Evolutionary conservation across 176 grass and related monocot species (phyloP).

Genomic region (Aechmea fasciata): DNA sequence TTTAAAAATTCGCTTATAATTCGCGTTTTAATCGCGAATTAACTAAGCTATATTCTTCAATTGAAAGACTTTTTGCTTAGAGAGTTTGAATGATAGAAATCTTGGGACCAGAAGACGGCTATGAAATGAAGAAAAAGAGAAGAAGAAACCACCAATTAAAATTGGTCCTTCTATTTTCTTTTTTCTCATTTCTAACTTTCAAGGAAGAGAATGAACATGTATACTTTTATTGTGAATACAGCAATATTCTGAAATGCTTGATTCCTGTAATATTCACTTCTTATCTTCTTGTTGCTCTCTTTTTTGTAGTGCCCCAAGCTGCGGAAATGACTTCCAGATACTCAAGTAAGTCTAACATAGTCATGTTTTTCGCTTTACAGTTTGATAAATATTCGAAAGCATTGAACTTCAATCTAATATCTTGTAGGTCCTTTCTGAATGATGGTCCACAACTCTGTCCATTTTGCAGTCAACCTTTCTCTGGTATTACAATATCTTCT

Average conservation of each 20-base stretch:
- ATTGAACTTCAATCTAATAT: conserved; percentile 17
- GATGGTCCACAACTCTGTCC: conserved; percentile 79
- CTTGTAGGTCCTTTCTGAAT: conserved; percentile 67
- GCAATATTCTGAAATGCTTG: not conserved
- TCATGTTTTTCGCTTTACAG: not conserved
- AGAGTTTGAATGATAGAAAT: too few relatives aligned
- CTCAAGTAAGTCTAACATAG: conserved; percentile 50
- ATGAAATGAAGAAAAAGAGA: too few relatives aligned
- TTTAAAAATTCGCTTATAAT: too few relatives aligned
- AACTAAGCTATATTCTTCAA: not conserved
- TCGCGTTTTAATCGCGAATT: too few relatives aligned
- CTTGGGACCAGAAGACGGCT: too few relatives aligned
- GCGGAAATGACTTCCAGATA: conserved; percentile 78
- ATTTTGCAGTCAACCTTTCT: conserved; percentile 91
- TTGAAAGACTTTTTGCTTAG: not conserved
- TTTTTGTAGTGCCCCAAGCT: conserved; percentile 75
- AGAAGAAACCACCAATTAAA: too few relatives aligned
- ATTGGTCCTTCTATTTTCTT: too few relatives aligned
- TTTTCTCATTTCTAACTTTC: too few relatives aligned
- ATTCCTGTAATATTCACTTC: conserved; percentile 7
- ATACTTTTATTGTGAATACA: not conserved
- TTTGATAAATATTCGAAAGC: not conserved
- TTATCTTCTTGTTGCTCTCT: conserved; percentile 11
- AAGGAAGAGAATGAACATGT: not conserved
- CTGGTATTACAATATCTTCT: conserved; percentile 33